These are phyloP conservation scores for Pseudogymnoascus sp. DNA, from an alignment of 2,329 filamentous ascomycete species.

Conservation along the genomic window DNA sequence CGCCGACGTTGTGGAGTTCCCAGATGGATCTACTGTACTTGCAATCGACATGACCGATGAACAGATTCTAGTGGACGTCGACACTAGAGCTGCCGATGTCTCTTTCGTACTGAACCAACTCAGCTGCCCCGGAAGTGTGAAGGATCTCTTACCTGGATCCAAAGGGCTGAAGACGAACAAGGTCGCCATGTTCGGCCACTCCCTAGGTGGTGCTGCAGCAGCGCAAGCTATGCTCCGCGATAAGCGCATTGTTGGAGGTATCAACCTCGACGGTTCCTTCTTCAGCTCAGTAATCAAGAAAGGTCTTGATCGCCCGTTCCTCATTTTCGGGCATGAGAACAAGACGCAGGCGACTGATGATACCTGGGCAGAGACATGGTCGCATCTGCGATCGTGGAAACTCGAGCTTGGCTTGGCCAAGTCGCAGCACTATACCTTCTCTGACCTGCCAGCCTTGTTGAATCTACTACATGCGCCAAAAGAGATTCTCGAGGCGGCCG, in stretches of 20 bases:
- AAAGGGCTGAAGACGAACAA: constrained; percentile 23
- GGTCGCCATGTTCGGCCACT: constrained; percentile 30
- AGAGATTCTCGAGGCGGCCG: constrained; percentile 17
- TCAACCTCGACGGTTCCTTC: constrained; percentile 34
- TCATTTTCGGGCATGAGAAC: constrained; percentile 27
- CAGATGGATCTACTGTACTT: constrained; percentile 21
- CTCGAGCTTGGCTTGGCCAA: constrained; percentile 26
- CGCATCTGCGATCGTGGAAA: constrained; percentile 24
- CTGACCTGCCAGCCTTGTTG: constrained; percentile 26
- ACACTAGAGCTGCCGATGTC: constrained; percentile 20
- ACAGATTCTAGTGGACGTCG: constrained; percentile 14
- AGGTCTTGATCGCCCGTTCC: constrained; percentile 27
- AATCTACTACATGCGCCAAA: constrained; percentile 20
- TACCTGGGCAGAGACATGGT: constrained; percentile 26
- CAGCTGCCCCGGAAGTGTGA: neutral
- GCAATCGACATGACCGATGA: constrained; percentile 17
- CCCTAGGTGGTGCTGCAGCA: constrained; percentile 30
- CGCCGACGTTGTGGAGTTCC: constrained; percentile 29
- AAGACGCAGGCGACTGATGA: constrained; percentile 20
- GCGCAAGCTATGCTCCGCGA: constrained; percentile 29
- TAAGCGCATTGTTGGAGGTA: constrained; percentile 27
- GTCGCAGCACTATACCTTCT: constrained; percentile 28
- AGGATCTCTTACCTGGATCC: constrained; percentile 11
- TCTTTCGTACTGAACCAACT: constrained; percentile 23
- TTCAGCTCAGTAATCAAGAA: constrained; percentile 23